Evolutionary conservation across 2,329 filamentous ascomycete species (phyloP).

Genomic region (Akanthomyces dipterigenus): DNA sequence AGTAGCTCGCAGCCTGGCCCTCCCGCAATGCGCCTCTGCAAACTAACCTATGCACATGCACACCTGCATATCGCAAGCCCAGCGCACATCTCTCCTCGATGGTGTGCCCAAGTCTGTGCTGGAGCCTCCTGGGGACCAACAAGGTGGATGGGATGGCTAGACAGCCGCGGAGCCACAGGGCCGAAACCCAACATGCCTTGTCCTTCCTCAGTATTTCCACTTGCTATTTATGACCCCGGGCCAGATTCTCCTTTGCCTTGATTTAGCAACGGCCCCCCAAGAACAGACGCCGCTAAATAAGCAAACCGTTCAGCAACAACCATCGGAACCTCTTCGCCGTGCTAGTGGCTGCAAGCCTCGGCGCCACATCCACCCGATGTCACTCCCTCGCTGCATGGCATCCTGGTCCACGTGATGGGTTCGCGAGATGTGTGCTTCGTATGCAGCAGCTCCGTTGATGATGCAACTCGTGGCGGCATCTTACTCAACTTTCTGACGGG

Average conservation of each 20-base stretch:
- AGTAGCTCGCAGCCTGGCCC: background rate
- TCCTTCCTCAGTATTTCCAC: background rate
- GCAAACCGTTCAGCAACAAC: background rate
- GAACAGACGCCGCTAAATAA: background rate
- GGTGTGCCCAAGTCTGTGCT: no score
- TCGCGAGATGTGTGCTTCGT: constrained; percentile 7
- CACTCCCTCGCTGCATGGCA: constrained; percentile 7
- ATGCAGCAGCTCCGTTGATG: background rate
- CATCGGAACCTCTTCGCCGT: background rate
- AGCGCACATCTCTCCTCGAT: background rate
- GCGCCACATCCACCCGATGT: background rate
- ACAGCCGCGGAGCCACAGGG: background rate
- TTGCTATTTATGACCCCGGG: background rate
- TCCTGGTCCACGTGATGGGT: constrained; percentile 9
- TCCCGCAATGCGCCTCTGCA: constrained; percentile 2
- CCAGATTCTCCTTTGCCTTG: background rate
- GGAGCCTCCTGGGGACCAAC: no score
- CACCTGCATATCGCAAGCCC: constrained; percentile 3
- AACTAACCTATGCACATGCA: constrained; percentile 1
- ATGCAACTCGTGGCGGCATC: background rate
- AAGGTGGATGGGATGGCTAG: background rate
- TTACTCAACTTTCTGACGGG: background rate
- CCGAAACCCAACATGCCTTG: background rate
- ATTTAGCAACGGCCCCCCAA: background rate
- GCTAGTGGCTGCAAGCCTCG: background rate